phyloP scores from a whole-genome alignment of 768 basidiomycete species.

The Hemileccinum rubropunctum region DNA sequence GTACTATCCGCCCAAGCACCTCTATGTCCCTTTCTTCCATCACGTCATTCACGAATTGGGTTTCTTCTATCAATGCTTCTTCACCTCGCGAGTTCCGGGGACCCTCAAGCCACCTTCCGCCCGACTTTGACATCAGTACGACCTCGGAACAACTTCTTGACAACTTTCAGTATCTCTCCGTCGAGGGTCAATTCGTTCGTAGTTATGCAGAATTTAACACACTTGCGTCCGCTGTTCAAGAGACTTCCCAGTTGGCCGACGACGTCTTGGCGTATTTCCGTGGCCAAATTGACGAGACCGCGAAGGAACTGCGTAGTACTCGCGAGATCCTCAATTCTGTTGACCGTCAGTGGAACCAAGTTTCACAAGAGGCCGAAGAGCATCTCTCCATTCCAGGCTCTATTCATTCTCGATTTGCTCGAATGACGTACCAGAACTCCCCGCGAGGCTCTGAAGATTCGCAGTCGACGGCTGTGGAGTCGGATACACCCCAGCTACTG shows the following conservation, averaged over 20 bases:
- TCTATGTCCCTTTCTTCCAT: constrained; percentile 46
- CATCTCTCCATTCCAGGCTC: constrained; percentile 28
- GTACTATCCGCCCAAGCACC: constrained; percentile 49
- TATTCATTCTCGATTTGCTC: constrained; percentile 5
- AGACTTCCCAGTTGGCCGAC: constrained; percentile 46
- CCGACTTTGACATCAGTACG: constrained; percentile 45
- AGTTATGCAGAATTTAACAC: constrained; percentile 39
- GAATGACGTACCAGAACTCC: constrained; percentile 31
- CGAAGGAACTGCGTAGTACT: constrained; percentile 47
- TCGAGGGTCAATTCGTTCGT: constrained; percentile 37
- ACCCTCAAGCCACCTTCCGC: constrained; percentile 35
- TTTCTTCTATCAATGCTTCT: constrained; percentile 14
- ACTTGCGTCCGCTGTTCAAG: constrained; percentile 45
- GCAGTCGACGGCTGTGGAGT: constrained; percentile 48
- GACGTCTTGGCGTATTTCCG: constrained; percentile 51
- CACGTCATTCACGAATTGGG: constrained; percentile 41
- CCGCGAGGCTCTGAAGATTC: constrained; percentile 70
- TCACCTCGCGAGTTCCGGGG: constrained; percentile 27
- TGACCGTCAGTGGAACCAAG: constrained; percentile 41
- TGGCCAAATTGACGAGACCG: constrained; percentile 49
- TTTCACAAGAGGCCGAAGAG: constrained; percentile 44
- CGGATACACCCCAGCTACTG: constrained; percentile 7
- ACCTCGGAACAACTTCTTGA: constrained; percentile 49
- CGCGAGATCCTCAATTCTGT: constrained; percentile 45
- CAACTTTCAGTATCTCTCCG: constrained; percentile 51